Base-by-base conservation (phyloP, 2,329 filamentous ascomycete species). In the Talaromyces sp. region DNA sequence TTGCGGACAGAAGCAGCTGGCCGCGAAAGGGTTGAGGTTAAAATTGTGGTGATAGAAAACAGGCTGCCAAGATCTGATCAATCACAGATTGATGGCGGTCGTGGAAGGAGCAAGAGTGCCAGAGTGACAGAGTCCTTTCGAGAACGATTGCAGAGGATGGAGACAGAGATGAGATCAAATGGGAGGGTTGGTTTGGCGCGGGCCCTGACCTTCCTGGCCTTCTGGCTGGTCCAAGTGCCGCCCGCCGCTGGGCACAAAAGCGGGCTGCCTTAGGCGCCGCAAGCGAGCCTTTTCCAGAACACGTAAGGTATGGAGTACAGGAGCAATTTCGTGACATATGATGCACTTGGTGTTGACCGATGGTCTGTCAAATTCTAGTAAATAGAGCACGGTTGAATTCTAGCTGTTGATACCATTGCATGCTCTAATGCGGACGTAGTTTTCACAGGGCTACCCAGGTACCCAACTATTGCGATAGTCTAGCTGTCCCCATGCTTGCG, bases 151-250 rank as follows among this genome's bases (percentile, higher is more conserved):
- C 50, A 62, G 60, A 65, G 31, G 54, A 50, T 56, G 27, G 70
- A 70, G 70, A 68, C 67, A 68, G 67, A 68, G 72, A 73, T 74
- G 61, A 57, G 65, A 66, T 64, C 65, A 43, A 64, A 64, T 45
- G 61, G 61, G 61, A 65, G 64, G 70, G 67, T 72, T 67, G 70
- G 69, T 70, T 72, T 71, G 72, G 75, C 71, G 73, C 71, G 69
- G 65, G 72, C 68, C 71, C 72, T 76, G 74, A 41, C 35, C 54
- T 64, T 47, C 67, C 71, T 71, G 73, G 70, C 37, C 65, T 69
- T 74, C 73, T 77, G 75, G 73, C 71, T 77, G 74, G 74, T 73
- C 75, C 70, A 72, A 71, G 69, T 75, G 72, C 73, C 75, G 74
- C 75, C 68, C 74, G 72, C 73, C 73, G 72, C 74, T 68, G 68